Evolutionary conservation across 352 stramenopile species (phyloP).

Genomic region (Pythium periplocum): DNA sequence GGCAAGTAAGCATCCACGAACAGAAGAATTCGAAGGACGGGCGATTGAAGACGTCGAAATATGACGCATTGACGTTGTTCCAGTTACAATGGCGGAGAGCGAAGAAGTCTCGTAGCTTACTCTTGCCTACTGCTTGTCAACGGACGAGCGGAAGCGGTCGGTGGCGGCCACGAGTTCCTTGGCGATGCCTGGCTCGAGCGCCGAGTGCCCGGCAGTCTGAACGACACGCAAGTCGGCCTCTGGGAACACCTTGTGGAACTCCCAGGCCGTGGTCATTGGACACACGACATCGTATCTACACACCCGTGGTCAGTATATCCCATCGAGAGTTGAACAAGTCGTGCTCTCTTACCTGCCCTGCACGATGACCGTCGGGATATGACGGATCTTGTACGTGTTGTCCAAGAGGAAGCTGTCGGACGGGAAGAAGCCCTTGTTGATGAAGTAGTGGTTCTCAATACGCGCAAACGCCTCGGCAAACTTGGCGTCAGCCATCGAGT

Average conservation of each 20-base stretch:
- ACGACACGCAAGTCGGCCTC: conserved; percentile 41
- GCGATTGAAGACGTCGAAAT: no score
- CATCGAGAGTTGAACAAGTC: conserved; percentile 7
- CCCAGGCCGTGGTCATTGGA: conserved; percentile 53
- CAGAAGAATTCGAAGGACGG: no score
- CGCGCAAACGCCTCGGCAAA: conserved; percentile 89
- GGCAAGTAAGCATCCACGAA: not conserved
- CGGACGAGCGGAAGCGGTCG: conserved; percentile 22
- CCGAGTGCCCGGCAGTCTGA: conserved; percentile 45
- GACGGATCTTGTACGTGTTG: conserved; percentile 86
- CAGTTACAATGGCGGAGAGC: no score
- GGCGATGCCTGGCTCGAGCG: conserved; percentile 36
- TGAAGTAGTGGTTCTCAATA: conserved; percentile 93
- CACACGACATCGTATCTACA: conserved; percentile 64
- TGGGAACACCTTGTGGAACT: conserved; percentile 56
- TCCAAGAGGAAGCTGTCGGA: conserved; percentile 84
- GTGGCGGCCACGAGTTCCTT: conserved; percentile 35
- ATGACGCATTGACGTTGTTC: no score
- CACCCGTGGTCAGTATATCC: not conserved
- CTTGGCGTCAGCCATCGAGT: conserved; percentile 73
- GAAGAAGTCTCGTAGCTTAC: no score
- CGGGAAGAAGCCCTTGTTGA: conserved; percentile 89
- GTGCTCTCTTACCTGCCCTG: conserved; percentile 60
- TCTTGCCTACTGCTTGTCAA: no score
- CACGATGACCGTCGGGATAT: conserved; percentile 91